phyloP scores from a whole-genome alignment of 768 basidiomycete species.

The Lentinula detonsa region DNA sequence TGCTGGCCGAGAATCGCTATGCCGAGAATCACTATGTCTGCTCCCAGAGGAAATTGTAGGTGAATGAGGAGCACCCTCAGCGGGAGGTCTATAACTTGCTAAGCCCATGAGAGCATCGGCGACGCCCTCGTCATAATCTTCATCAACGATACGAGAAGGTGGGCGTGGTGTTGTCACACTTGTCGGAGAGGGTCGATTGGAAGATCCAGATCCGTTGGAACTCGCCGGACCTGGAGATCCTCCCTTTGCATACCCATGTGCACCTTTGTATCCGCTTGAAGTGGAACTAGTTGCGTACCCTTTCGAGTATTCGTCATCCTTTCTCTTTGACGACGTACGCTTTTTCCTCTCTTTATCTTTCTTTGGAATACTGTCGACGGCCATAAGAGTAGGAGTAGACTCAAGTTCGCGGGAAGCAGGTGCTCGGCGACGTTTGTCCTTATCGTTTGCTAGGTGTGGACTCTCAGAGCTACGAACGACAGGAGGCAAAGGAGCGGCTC shows the following conservation, averaged over 20 bases:
- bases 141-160: conserved; percentile 71
- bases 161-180: conserved; percentile 47
- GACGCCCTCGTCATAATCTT: conserved; percentile 88
- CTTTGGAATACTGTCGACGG: conserved; percentile 1
- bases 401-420: conserved; percentile 2
- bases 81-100: conserved; percentile 35
- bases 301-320: conserved; percentile 41
- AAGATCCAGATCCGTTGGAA: conserved; percentile 59
- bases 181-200: conserved; percentile 68
- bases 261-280: conserved; percentile 17
- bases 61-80: conserved; percentile 35
- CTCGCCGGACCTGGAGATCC: conserved; percentile 59
- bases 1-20: conserved; percentile 40
- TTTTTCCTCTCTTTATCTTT: conserved; percentile 56
- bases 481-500: conserved; percentile 15
- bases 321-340: conserved; percentile 37
- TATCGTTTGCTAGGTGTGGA: conserved; percentile 35
- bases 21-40: conserved; percentile 44
- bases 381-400: background rate
- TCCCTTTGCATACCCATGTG: conserved; percentile 30
- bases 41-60: conserved; percentile 56
- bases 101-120: conserved; percentile 80
- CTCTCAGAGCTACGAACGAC: conserved; percentile 52
- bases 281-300: conserved; percentile 16
- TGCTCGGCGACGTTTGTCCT: conserved; percentile 10